phyloP scores from a whole-genome alignment of 495 filamentous ascomycete genomes.

The Aspergillus panamensis region DNA sequence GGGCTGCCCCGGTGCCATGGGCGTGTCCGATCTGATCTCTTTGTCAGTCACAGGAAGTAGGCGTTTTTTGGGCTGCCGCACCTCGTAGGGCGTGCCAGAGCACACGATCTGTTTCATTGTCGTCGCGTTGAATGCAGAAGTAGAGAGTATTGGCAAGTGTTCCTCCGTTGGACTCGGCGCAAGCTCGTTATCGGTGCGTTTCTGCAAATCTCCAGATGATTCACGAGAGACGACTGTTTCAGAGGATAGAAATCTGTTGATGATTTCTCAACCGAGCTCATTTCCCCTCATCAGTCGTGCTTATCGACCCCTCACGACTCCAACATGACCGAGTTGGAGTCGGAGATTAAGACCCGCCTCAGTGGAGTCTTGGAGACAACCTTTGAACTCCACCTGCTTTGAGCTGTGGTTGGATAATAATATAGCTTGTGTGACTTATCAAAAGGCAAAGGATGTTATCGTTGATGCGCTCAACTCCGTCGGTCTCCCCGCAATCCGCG shows the following conservation, averaged over 20 bases:
- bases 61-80: background rate
- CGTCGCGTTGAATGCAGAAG: background rate
- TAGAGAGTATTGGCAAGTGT: background rate
- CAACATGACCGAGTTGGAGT: background rate
- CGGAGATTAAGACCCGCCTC: too few species aligned
- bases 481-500: background rate
- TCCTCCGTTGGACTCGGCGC: background rate
- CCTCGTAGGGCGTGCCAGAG: slow-evolving; percentile 13
- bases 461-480: background rate
- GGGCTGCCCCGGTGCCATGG: background rate
- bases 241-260: background rate
- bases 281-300: background rate
- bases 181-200: background rate
- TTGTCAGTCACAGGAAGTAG: background rate
- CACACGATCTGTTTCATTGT: slow-evolving; percentile 10
- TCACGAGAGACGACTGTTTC: background rate
- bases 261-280: background rate
- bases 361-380: background rate
- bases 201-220: background rate
- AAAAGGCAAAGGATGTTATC: background rate
- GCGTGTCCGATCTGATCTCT: slow-evolving; percentile 2
- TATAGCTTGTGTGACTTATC: background rate
- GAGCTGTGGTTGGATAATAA: background rate
- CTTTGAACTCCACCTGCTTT: background rate
- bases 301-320: background rate